A percentile compares a stretch with the other conserved stretches of the same genome.
These are phyloP conservation scores for Samsoniella hepiali DNA, from an alignment of 2,329 filamentous ascomycete species.

Conservation along the genomic window DNA sequence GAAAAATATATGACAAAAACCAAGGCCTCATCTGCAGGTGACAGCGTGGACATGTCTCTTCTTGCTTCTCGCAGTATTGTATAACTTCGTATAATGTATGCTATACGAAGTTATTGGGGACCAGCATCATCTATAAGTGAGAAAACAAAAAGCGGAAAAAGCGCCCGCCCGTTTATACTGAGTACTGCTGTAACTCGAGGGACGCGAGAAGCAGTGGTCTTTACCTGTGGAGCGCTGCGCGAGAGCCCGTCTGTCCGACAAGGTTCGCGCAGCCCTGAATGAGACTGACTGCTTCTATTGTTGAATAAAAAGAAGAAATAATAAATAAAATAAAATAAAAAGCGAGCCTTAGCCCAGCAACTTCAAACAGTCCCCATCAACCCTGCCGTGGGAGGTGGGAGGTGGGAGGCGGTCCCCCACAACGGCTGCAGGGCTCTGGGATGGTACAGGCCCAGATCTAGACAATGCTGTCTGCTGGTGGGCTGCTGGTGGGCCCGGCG, in stretches of 20 bases:
- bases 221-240: constrained; percentile 3
- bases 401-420: constrained; percentile 14
- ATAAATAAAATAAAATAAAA: too few species aligned
- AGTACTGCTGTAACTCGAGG: constrained; percentile 9
- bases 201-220: not conserved
- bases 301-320: too few species aligned
- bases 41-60: constrained; percentile 56
- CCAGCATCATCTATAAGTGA: constrained; percentile 16
- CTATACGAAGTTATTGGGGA: too few species aligned
- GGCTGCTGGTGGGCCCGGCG: not conserved
- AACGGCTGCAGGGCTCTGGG: constrained; percentile 8
- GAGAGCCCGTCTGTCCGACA: constrained; percentile 13
- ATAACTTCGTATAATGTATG: too few species aligned
- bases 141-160: not conserved
- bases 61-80: constrained; percentile 59
- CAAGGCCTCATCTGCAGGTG: constrained; percentile 55
- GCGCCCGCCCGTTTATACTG: constrained; percentile 13
- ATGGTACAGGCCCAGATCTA: constrained; percentile 15
- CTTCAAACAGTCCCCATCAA: not conserved
- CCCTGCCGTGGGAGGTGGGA: not conserved
- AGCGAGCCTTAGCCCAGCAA: too few species aligned
- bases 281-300: constrained; percentile 11
- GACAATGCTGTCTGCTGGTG: constrained; percentile 11
- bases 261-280: not conserved
- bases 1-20: constrained; percentile 62